Conservation (phyloP, 2,329 filamentous ascomycete species). For the Aspergillus piperis region DNA sequence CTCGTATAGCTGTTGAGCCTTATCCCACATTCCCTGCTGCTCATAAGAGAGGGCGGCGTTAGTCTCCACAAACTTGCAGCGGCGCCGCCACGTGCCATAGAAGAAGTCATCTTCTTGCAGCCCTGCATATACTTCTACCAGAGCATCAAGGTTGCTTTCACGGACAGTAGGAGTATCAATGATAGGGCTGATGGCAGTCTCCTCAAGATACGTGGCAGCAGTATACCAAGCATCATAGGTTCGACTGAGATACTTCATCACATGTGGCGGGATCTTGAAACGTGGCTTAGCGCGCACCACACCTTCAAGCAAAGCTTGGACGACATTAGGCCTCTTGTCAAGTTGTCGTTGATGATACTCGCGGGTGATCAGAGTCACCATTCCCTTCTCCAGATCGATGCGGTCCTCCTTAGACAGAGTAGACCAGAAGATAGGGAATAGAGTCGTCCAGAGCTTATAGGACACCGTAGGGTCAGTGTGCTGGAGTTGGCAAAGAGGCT, state of each 20-base stretch:
- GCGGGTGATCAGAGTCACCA: slow-evolving; percentile 88
- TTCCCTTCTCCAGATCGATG: slow-evolving; percentile 82
- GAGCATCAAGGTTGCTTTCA: slow-evolving; percentile 92
- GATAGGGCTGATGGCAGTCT: slow-evolving; percentile 78
- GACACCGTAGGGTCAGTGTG: slow-evolving; percentile 81
- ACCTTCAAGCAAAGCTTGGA: slow-evolving; percentile 87
- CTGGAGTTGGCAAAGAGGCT: slow-evolving; percentile 87
- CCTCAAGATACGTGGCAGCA: slow-evolving; percentile 86
- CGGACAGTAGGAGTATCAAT: slow-evolving; percentile 80
- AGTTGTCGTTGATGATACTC: slow-evolving; percentile 95
- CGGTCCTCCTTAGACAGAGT: slow-evolving; percentile 84
- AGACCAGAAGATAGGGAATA: slow-evolving; percentile 95
- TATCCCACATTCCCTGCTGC: slow-evolving; percentile 99
- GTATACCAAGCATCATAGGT: slow-evolving; percentile 98
- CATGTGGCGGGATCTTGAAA: slow-evolving; percentile 91
- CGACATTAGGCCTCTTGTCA: slow-evolving; percentile 91
- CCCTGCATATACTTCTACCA: slow-evolving; percentile 89
- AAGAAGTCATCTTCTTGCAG: slow-evolving; percentile 96
- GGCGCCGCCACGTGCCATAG: slow-evolving; percentile 92
- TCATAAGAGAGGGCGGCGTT: slow-evolving; percentile 97
- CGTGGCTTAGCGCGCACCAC: slow-evolving; percentile 80
- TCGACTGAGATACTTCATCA: slow-evolving; percentile 90
- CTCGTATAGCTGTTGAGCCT: slow-evolving; percentile 96
- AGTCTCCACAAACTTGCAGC: slow-evolving; percentile 95
- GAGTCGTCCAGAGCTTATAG: slow-evolving; percentile 83